Percentiles rank a stretch among this genome's conserved stretches.
phyloP scores from a whole-genome alignment of 441 rosid genomes.

The Arabidopsis hybrid region DNA sequence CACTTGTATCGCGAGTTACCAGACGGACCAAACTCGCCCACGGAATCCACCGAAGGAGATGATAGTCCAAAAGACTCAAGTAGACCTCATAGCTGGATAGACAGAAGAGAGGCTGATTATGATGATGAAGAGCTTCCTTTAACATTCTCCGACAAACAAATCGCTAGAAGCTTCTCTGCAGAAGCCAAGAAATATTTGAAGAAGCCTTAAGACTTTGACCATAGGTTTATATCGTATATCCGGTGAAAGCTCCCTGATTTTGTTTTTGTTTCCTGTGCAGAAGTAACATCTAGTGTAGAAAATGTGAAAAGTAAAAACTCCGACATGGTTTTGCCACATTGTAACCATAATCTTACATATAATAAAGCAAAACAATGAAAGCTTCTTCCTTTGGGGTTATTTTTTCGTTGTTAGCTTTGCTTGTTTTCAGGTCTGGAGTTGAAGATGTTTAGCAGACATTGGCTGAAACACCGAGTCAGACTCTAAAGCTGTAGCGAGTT shows the following conservation, averaged over 20 bases:
- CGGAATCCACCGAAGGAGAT: slow-evolving; percentile 38
- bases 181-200: slow-evolving; percentile 60
- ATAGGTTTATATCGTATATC: slow-evolving; percentile 20
- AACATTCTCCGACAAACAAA: slow-evolving; percentile 68
- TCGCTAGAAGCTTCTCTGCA: slow-evolving; percentile 61
- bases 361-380: slow-evolving; percentile 28
- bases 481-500: slow-evolving; percentile 72
- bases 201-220: slow-evolving; percentile 39
- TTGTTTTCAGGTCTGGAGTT: slow-evolving; percentile 37
- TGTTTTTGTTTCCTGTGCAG: slow-evolving; percentile 34
- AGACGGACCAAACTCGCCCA: slow-evolving; percentile 54
- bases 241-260: slow-evolving; percentile 25
- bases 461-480: slow-evolving; percentile 80
- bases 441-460: slow-evolving; percentile 64
- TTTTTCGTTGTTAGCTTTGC: slow-evolving; percentile 1
- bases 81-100: slow-evolving; percentile 53
- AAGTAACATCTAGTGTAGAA: slow-evolving; percentile 32
- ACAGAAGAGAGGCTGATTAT: slow-evolving; percentile 54
- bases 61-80: slow-evolving; percentile 47
- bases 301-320: slow-evolving; percentile 25
- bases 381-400: not conserved
- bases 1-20: slow-evolving; percentile 79
- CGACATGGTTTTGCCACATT: slow-evolving; percentile 24
- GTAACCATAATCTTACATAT: slow-evolving; percentile 36
- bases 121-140: slow-evolving; percentile 89